Conservation (phyloP, 768 basidiomycete genomes). For the Leucosporidium creatinivorum region DNA sequence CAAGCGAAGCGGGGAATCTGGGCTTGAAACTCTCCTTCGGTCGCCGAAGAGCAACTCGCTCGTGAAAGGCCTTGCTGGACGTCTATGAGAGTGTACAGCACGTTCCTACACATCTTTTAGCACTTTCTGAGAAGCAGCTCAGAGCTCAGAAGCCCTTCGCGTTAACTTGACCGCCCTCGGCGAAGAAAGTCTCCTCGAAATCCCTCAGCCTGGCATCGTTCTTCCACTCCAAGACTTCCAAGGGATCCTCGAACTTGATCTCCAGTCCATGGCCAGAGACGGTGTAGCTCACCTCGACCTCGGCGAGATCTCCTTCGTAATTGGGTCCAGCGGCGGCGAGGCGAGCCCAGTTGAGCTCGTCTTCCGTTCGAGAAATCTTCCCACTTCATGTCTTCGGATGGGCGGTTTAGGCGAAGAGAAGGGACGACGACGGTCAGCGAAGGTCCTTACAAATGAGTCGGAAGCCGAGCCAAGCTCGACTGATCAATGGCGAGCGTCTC, state of each 20-base stretch:
- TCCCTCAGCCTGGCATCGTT: slow-evolving; percentile 14
- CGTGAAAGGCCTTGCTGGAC: too few relatives aligned
- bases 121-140: background rate
- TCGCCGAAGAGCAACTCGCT: too few relatives aligned
- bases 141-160: background rate
- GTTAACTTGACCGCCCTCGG: background rate
- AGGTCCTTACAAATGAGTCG: too few relatives aligned
- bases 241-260: slow-evolving; percentile 20
- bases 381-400: background rate
- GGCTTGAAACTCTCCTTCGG: too few relatives aligned
- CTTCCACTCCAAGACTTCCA: slow-evolving; percentile 15
- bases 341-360: background rate
- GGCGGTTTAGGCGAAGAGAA: background rate
- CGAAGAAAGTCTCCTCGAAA: slow-evolving; percentile 17
- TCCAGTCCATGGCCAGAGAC: background rate
- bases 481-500: too few relatives aligned
- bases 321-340: slow-evolving; percentile 3
- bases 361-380: background rate
- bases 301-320: background rate
- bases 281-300: background rate
- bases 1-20: too few relatives aligned
- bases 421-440: too few relatives aligned
- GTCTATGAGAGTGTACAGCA: too few relatives aligned
- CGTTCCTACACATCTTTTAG: too few relatives aligned
- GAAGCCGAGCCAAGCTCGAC: too few relatives aligned